Evolutionary conservation across 306 rosid species (phyloP), one percentile per base, ranked within the genome.

Genomic region (Purshia tridentata): DNA sequence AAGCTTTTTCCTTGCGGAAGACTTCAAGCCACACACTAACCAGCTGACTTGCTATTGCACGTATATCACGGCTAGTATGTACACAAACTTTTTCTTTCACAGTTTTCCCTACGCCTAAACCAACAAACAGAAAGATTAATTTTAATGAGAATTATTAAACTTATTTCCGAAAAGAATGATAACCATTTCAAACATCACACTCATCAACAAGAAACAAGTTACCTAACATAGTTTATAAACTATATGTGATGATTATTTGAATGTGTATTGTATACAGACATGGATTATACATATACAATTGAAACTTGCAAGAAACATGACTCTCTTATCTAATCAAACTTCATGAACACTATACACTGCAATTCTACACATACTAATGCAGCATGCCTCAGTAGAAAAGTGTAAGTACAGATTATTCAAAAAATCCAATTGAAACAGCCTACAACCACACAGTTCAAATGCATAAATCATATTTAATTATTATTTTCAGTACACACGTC

Each of bases 1-100:
- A 89, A 77, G 98, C 93, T 78, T 95, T 95, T 82, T 86, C 93
- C 83, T 92, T 92, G 77, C 99, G 99, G 75, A 95, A 95, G 73
- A 95, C 85, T 84, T 92, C 98, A 76, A 95, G 99, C 99, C 99
- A 95, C 65, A 92, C 92, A 62, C 85, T 92, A 80, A 95, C 99
- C 80, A 95, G 87, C 80, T 92, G 99, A 81, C 98, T 95, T 66
- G 98, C 99, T 81, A 95, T 87, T 78, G 97, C 92, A 55, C 99
- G 98, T 79, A 95, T 95, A 73, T 95, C 99, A 74, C 99, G 99
- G 87, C 99, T 95, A 41, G 99, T 95, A 82, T 95, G 99, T 45
- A 95, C 97, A 84, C 99, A 95, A 77, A 95, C 99, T 84, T 95
- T 95, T 84, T 95, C 99, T 87, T 85, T 92, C 77, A 95, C 92